A percentile compares a stretch with the other conserved stretches of the same genome.
phyloP scores from a whole-genome alignment of 1,284 basidiomycete species.

The Amylostereum chailletii region DNA sequence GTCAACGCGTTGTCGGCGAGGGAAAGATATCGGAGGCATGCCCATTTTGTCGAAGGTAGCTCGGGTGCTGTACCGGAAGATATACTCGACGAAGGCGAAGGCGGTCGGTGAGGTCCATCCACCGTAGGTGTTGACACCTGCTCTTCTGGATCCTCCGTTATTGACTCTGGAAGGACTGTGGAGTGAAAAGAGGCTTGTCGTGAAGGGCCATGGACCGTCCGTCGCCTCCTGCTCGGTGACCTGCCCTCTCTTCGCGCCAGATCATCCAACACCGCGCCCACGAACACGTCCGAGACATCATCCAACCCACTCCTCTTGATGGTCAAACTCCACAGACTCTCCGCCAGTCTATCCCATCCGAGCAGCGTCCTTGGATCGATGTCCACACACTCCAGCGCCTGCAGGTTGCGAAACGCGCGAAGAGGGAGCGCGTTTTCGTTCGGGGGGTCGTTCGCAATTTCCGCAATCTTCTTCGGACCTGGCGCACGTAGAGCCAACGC shows the following conservation, averaged over 20 bases:
- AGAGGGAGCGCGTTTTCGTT: constrained; percentile 73
- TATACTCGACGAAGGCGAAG: constrained; percentile 13
- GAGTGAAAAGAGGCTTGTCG: constrained; percentile 42
- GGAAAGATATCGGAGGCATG: constrained; percentile 69
- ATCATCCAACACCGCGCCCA: constrained; percentile 72
- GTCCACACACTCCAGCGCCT: constrained; percentile 65
- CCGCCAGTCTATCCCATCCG: constrained; percentile 77
- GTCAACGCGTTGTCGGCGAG: constrained; percentile 79
- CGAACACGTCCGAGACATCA: constrained; percentile 75
- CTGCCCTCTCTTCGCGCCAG: constrained; percentile 51
- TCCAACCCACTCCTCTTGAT: constrained; percentile 74
- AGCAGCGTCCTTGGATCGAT: constrained; percentile 79
- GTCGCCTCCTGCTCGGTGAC: constrained; percentile 34
- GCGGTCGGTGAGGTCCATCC: constrained; percentile 18
- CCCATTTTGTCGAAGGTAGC: constrained; percentile 69
- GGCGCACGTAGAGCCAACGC: constrained; percentile 59
- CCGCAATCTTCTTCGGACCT: constrained; percentile 56
- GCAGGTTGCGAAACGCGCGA: constrained; percentile 77
- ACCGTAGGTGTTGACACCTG: constrained; percentile 15
- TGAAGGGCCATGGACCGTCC: constrained; percentile 33
- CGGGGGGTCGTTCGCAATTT: constrained; percentile 65
- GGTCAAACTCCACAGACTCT: constrained; percentile 65
- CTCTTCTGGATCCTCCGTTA: constrained; percentile 48
- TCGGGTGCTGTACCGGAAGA: constrained; percentile 15
- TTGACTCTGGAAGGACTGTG: constrained; percentile 46